Percentiles rank a stretch among this genome's conserved stretches.
Conservation (phyloP, 2,329 filamentous ascomycete species). For the Penicillium frequentans region DNA sequence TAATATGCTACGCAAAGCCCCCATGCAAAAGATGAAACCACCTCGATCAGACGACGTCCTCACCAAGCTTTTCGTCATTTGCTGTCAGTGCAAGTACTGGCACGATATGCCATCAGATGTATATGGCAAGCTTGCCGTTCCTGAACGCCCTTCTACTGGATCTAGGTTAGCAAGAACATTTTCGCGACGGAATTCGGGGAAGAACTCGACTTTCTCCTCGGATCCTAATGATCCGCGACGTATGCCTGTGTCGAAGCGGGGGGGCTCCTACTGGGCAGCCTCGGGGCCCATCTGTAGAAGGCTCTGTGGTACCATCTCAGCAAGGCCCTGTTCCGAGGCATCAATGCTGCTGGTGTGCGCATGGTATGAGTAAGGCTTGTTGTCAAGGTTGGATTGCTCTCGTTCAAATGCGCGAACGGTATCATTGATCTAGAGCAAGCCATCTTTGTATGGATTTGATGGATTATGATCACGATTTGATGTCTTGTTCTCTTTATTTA, state of each 20-base stretch:
- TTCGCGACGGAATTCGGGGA: conserved; percentile 3
- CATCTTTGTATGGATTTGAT: neutral
- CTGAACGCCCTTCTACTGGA: conserved; percentile 17
- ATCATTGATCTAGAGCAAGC: conserved; percentile 27
- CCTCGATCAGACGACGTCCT: conserved; percentile 24
- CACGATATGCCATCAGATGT: conserved; percentile 43
- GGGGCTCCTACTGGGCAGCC: neutral
- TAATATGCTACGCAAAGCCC: conserved; percentile 10
- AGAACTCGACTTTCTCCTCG: conserved; percentile 6
- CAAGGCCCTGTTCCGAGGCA: conserved; percentile 36
- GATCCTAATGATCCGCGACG: neutral
- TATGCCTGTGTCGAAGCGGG: neutral
- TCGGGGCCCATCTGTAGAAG: neutral
- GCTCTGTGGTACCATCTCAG: neutral
- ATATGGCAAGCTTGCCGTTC: conserved; percentile 37
- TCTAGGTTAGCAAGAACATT: conserved; percentile 4
- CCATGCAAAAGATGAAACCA: conserved; percentile 13
- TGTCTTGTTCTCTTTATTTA: neutral
- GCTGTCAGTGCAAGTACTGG: conserved; percentile 45
- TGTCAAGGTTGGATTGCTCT: conserved; percentile 69
- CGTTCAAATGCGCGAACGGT: conserved; percentile 64
- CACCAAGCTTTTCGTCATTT: conserved; percentile 44
- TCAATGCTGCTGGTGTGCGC: conserved; percentile 70
- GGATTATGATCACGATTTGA: neutral
- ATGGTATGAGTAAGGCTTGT: conserved; percentile 68